These are phyloP conservation scores for Cardamine resedifolia DNA, from an alignment of 345 rosid species.

Conservation along the genomic window DNA sequence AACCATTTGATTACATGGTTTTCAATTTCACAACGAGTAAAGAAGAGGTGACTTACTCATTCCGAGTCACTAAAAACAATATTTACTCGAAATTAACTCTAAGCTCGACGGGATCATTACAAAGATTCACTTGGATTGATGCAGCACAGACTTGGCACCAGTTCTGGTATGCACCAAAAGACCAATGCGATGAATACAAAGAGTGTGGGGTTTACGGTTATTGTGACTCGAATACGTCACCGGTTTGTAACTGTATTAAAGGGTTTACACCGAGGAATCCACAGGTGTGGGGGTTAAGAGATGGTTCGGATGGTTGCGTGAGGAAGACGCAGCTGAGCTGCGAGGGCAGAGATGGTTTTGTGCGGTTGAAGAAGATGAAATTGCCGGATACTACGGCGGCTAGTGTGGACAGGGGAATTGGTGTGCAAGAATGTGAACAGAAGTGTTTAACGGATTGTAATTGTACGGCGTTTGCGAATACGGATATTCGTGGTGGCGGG, in stretches of 20 bases:
- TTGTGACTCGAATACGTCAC: constrained; percentile 68
- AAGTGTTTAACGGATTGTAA: constrained; percentile 46
- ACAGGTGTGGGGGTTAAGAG: constrained; percentile 55
- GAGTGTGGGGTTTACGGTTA: constrained; percentile 71
- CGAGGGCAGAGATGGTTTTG: constrained; percentile 47
- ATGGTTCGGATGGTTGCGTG: constrained; percentile 71
- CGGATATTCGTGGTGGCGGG: constrained; percentile 41
- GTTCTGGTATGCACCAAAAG: constrained; percentile 86
- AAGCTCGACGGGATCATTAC: constrained; percentile 45
- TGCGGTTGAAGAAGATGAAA: constrained; percentile 57
- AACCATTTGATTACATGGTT: constrained; percentile 43
- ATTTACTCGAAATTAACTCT: constrained; percentile 56
- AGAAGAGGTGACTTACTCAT: constrained; percentile 54
- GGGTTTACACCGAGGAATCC: constrained; percentile 63
- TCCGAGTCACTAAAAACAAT: constrained; percentile 19
- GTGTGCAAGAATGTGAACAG: constrained; percentile 39
- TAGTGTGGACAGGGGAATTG: constrained; percentile 42
- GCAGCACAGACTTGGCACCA: constrained; percentile 46
- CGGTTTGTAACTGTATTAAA: constrained; percentile 63
- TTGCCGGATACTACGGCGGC: constrained; percentile 59
- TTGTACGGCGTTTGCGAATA: constrained; percentile 49
- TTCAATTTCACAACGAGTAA: constrained; percentile 42
- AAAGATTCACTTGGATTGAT: constrained; percentile 59
- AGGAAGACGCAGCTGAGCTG: constrained; percentile 55
- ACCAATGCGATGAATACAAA: constrained; percentile 66